phyloP scores from a whole-genome alignment of 1,284 basidiomycete genomes.

The Sporisorium scitamineum region DNA sequence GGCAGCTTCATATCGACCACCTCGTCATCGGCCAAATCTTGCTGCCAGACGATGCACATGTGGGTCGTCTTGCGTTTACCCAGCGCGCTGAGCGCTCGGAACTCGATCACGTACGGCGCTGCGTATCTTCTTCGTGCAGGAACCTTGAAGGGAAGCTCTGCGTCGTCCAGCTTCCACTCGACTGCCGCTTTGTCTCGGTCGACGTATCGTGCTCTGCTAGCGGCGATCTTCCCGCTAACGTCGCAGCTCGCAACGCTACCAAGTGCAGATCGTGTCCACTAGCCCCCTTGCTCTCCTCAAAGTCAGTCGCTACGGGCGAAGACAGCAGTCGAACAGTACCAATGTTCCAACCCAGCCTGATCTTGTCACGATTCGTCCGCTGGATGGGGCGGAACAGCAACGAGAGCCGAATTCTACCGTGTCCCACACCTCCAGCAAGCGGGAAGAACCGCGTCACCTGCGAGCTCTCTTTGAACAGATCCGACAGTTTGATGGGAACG shows the following conservation, averaged over 20 bases:
- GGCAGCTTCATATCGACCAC: constrained; percentile 31
- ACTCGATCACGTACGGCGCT: constrained; percentile 54
- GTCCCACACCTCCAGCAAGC: constrained; percentile 48
- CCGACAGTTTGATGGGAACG: constrained; percentile 53
- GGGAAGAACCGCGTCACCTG: constrained; percentile 60
- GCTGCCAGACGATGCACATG: constrained; percentile 52
- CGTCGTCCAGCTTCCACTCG: constrained; percentile 33
- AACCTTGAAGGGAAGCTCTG: constrained; percentile 43
- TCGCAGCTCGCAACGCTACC: constrained; percentile 31
- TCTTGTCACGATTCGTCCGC: constrained; percentile 21
- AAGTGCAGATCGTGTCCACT: constrained; percentile 23
- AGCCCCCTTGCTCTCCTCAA: constrained; percentile 31
- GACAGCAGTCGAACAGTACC: constrained; percentile 45
- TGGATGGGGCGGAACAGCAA: constrained; percentile 48
- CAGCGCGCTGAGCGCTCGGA: constrained; percentile 33
- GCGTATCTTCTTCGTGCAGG: constrained; percentile 47
- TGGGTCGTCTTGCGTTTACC: constrained; percentile 32
- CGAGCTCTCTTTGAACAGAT: constrained; percentile 42
- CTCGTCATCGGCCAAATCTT: constrained; percentile 56
- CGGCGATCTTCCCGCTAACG: constrained; percentile 43
- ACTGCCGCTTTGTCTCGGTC: constrained; percentile 17
- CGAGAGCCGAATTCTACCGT: constrained; percentile 44
- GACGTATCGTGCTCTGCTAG: constrained; percentile 14
- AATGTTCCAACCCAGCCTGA: constrained; percentile 49
- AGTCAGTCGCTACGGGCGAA: constrained; percentile 37